These are phyloP conservation scores for Nepenthes gracilis DNA, from an alignment of 148 eudicot genomes.

Conservation along the genomic window DNA sequence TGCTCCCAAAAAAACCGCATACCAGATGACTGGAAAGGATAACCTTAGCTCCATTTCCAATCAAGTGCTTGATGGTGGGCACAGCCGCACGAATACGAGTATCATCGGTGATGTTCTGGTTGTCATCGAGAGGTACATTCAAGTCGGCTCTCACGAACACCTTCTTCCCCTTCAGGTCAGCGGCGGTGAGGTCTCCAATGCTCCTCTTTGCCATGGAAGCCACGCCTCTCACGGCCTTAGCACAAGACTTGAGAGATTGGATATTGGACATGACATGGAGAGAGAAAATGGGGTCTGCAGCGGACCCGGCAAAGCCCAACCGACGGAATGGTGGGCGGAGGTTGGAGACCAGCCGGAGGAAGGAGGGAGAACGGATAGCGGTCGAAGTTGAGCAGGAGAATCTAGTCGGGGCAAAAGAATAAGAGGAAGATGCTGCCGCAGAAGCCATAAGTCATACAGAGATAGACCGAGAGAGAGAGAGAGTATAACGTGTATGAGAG, in stretches of 20 bases:
- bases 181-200: slow-evolving; percentile 50
- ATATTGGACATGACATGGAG: slow-evolving; percentile 45
- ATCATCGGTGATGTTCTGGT: slow-evolving; percentile 72
- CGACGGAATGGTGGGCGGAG: slow-evolving; percentile 39
- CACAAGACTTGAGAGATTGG: slow-evolving; percentile 17
- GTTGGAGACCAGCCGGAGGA: slow-evolving; percentile 30
- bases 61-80: slow-evolving; percentile 73
- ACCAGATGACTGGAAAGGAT: slow-evolving; percentile 81
- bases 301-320: slow-evolving; percentile 40
- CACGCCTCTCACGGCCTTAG: slow-evolving; percentile 40
- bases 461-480: slow-evolving; percentile 1
- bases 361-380: slow-evolving; percentile 24
- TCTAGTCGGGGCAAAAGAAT: slow-evolving; percentile 30
- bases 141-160: slow-evolving; percentile 81
- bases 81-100: slow-evolving; percentile 86
- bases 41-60: slow-evolving; percentile 63
- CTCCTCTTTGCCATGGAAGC: slow-evolving; percentile 79
- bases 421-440: slow-evolving; percentile 46
- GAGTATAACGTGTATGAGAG: slow-evolving; percentile 6
- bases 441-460: slow-evolving; percentile 39
- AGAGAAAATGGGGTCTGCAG: slow-evolving; percentile 35
- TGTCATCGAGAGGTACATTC: slow-evolving; percentile 82
- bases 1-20: slow-evolving; percentile 1
- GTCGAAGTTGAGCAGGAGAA: slow-evolving; percentile 27
- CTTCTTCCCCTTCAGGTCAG: slow-evolving; percentile 76